These are phyloP conservation scores for Metschnikowia similis DNA, from an alignment of 805 yeast species.

Conservation along the genomic window DNA sequence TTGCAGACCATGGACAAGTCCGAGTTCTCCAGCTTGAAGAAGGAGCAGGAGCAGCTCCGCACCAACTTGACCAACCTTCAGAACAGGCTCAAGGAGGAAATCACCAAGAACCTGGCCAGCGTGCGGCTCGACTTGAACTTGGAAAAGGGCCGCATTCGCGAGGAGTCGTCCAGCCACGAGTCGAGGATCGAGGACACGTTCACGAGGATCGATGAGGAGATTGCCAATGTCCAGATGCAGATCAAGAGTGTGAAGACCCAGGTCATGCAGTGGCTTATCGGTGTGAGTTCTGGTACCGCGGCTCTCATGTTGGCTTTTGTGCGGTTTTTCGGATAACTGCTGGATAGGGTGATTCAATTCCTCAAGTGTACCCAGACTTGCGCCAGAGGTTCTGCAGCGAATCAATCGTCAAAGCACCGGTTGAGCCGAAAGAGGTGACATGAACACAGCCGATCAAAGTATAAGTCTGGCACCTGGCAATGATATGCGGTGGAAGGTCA, in stretches of 20 bases:
- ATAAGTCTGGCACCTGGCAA: too few relatives aligned
- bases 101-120: slow-evolving; percentile 83
- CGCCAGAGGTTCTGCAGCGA: too few relatives aligned
- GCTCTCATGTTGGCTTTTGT: slow-evolving; percentile 91
- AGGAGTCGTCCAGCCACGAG: slow-evolving; percentile 89
- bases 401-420: too few relatives aligned
- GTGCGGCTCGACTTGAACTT: slow-evolving; percentile 86
- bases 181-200: slow-evolving; percentile 91
- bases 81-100: slow-evolving; percentile 83
- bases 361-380: too few relatives aligned
- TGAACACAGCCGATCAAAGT: too few relatives aligned
- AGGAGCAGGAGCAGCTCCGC: slow-evolving; percentile 80
- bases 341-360: not conserved
- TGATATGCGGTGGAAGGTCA: too few relatives aligned
- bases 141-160: slow-evolving; percentile 93
- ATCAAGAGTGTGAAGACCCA: slow-evolving; percentile 94
- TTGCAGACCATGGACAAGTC: slow-evolving; percentile 81
- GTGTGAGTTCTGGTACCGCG: slow-evolving; percentile 97
- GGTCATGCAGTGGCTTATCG: slow-evolving; percentile 97
- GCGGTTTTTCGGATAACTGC: slow-evolving; percentile 57
- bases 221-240: slow-evolving; percentile 91
- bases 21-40: slow-evolving; percentile 75
- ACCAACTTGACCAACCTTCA: slow-evolving; percentile 84
- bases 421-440: too few relatives aligned
- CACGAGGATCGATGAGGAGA: slow-evolving; percentile 91